Evolutionary conservation across 495 filamentous ascomycete species (phyloP), one percentile per base, ranked within the genome.

Genomic region (Aspergillus avenaceus): DNA sequence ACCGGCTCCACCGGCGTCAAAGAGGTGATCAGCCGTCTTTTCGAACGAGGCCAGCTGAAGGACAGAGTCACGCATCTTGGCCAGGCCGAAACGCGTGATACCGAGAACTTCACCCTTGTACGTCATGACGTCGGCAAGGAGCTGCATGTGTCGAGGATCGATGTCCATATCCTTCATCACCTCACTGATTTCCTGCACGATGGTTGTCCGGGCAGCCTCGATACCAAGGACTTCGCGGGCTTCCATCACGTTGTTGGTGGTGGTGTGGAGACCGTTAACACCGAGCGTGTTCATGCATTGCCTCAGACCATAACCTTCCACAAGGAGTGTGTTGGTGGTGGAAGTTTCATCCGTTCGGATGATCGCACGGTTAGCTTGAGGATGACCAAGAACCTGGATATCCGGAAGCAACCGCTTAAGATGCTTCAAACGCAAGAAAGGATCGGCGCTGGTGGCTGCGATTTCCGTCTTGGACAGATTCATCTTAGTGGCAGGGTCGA

Each of bases 71-170:
- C 93, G 79, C 91, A 96, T 98, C 78, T 98, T 98, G 42, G 90
- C 84, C 32, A 98, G 77, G 43, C 93, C 93, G 67, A 97, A 97
- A 21, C 93, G 85, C 8, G 93, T 98, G 62, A 98, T 98, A 28
- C 93, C 93, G n/a, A 96, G 80, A 0, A 97, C 87, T 54, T 97
- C 92, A 41, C 93, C 93, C 70, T 95, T 96, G 78, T 92, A 97
- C 5, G 93, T 98, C 93, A 98, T 98, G 28, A 97, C 90, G 51
- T 98, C 95, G n/a, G 93, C 92, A 13, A 98, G 80, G 7, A 98
- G 81, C 65, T 97, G 88, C 91, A 98, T 97, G 77, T 98, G 93
- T 26, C 95, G 87, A 23, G 93, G 93, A 74, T 98, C 93, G 56
- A 98, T 97, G 71, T 84, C 83, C 93, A 98, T 97, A 60, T 83